Evolutionary conservation across 257 asterid species (phyloP).

Genomic region (Salvia splendens): DNA sequence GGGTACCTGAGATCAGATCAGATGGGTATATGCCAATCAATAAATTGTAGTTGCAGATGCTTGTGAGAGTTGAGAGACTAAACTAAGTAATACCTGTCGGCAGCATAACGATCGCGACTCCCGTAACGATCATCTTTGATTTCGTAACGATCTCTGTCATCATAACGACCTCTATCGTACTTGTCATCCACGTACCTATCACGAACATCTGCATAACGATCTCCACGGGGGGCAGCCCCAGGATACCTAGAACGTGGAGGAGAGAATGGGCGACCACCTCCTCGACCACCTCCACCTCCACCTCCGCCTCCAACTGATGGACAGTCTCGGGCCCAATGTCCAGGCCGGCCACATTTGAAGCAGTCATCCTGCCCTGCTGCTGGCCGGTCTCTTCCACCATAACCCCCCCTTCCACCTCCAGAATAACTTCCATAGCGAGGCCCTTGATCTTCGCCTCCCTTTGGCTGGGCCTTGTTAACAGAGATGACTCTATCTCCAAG

Average conservation of each 20-base stretch:
- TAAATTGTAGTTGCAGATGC: background rate
- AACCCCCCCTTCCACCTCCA: slow-evolving; percentile 65
- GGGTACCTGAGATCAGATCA: slow-evolving; percentile 52
- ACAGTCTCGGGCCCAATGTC: slow-evolving; percentile 99
- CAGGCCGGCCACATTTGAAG: slow-evolving; percentile 97
- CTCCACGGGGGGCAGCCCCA: slow-evolving; percentile 71
- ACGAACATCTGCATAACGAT: slow-evolving; percentile 77
- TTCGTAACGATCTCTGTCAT: slow-evolving; percentile 79
- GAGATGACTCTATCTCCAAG: slow-evolving; percentile 85
- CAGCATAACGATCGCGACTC: slow-evolving; percentile 65
- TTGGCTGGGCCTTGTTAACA: slow-evolving; percentile 95
- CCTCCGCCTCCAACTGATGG: slow-evolving; percentile 55
- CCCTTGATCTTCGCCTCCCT: slow-evolving; percentile 71
- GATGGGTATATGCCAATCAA: background rate
- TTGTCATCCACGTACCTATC: slow-evolving; percentile 77
- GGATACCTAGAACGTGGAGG: slow-evolving; percentile 82
- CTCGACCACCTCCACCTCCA: slow-evolving; percentile 62
- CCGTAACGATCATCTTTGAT: slow-evolving; percentile 72
- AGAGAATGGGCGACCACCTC: slow-evolving; percentile 69
- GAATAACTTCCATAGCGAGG: slow-evolving; percentile 75
- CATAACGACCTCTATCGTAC: slow-evolving; percentile 71
- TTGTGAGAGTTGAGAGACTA: background rate
- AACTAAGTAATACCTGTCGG: slow-evolving; percentile 53
- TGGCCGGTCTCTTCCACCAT: slow-evolving; percentile 67
- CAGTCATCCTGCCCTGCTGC: slow-evolving; percentile 84